A percentile compares a stretch with the other conserved stretches of the same genome.
phyloP scores from a whole-genome alignment of 208 protist genomes.

The Leishmania aethiopica region DNA sequence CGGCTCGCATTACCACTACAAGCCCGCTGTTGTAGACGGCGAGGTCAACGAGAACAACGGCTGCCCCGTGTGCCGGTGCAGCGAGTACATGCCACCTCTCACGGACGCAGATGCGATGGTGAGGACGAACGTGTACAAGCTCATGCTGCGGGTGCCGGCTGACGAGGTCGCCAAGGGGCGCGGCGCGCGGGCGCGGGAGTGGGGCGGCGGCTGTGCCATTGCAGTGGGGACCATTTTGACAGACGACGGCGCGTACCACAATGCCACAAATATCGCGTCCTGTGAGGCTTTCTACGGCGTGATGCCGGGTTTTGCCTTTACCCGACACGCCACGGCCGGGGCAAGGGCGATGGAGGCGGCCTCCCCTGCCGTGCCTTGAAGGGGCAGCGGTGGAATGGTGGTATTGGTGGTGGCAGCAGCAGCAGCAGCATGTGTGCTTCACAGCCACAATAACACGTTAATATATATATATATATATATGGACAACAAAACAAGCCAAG shows the following conservation, averaged over 20 bases:
- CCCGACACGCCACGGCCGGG: background rate
- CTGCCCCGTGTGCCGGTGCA: constrained; percentile 46
- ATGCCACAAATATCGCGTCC: constrained; percentile 48
- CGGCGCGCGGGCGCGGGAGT: background rate
- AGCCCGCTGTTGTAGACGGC: constrained; percentile 23
- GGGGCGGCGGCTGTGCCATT: constrained; percentile 18
- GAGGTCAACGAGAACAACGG: constrained; percentile 31
- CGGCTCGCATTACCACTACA: constrained; percentile 30
- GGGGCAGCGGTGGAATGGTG: background rate
- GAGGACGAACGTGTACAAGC: constrained; percentile 32
- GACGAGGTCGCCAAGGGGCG: background rate
- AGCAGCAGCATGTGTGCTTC: background rate
- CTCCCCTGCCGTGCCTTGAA: background rate
- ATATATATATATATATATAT: no score
- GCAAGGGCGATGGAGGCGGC: background rate
- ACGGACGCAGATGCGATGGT: constrained; percentile 18
- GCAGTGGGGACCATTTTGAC: constrained; percentile 44
- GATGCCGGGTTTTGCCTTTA: constrained; percentile 16
- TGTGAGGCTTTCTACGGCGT: constrained; percentile 31
- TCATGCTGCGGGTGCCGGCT: constrained; percentile 27
- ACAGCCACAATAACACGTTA: background rate
- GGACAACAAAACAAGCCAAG: background rate
- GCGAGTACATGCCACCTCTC: constrained; percentile 32
- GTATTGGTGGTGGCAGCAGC: background rate
- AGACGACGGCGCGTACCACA: constrained; percentile 43